Evolutionary conservation across 2,329 filamentous ascomycete species (phyloP).

Genomic region (Paecilomyces sp.): DNA sequence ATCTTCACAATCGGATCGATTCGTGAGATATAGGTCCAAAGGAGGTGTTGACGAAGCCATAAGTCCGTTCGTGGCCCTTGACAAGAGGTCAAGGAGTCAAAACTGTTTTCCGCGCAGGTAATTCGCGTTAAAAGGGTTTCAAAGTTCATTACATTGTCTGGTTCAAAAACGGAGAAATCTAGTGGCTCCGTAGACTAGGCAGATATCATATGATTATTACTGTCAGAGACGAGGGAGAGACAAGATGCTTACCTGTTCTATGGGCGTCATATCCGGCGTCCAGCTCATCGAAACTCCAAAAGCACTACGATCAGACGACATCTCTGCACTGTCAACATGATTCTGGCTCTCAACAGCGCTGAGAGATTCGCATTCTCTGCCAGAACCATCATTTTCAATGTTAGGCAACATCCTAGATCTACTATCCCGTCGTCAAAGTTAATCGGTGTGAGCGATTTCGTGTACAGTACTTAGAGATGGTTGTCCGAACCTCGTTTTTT

Average conservation of each 20-base stretch:
- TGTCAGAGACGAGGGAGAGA: background rate
- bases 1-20: constrained; percentile 27
- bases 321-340: too few relatives aligned
- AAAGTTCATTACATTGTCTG: background rate
- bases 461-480: background rate
- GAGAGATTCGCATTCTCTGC: too few relatives aligned
- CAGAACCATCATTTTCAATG: too few relatives aligned
- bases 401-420: too few relatives aligned
- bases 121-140: background rate
- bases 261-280: too few relatives aligned
- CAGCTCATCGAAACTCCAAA: too few relatives aligned
- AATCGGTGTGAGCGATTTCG: too few relatives aligned
- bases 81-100: background rate
- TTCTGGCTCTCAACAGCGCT: too few relatives aligned
- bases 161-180: background rate
- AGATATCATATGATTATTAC: background rate
- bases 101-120: background rate
- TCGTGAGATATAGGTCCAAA: constrained; percentile 17
- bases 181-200: background rate
- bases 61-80: background rate
- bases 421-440: too few relatives aligned
- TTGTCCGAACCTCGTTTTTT: background rate
- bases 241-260: too few relatives aligned
- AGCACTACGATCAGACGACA: too few relatives aligned
- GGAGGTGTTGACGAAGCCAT: constrained; percentile 5